Conservation (phyloP, 306 rosid genomes). For the Rubus idaeus region DNA sequence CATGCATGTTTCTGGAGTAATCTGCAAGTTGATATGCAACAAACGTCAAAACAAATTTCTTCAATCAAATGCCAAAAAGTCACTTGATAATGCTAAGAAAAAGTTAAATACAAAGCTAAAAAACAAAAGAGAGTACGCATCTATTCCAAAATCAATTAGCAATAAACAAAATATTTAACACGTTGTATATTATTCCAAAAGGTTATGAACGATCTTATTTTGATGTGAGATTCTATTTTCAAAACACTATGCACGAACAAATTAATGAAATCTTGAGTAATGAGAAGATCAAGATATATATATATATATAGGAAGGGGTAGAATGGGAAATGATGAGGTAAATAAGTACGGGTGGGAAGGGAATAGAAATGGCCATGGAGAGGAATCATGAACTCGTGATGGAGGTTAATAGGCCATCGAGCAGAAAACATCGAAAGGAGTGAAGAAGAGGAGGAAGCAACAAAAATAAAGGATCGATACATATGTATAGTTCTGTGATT, state of each 20-base stretch:
- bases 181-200: too few relatives aligned
- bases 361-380: not conserved
- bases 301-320: slow-evolving; percentile 27
- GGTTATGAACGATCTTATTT: too few relatives aligned
- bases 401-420: slow-evolving; percentile 9
- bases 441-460: slow-evolving; percentile 55
- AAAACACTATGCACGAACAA: too few relatives aligned
- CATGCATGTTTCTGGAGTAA: slow-evolving; percentile 9
- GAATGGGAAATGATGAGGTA: slow-evolving; percentile 25
- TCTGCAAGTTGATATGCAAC: slow-evolving; percentile 13
- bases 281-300: not conserved
- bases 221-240: too few relatives aligned
- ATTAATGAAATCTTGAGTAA: not conserved
- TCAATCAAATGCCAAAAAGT: not conserved
- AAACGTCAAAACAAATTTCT: not conserved
- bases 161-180: not conserved
- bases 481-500: slow-evolving; percentile 35
- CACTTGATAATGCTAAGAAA: not conserved
- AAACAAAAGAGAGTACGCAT: not conserved
- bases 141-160: not conserved
- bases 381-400: slow-evolving; percentile 64
- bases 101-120: not conserved
- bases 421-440: slow-evolving; percentile 75
- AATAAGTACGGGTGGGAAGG: slow-evolving; percentile 15
- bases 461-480: slow-evolving; percentile 42